These are phyloP conservation scores for Theobroma cacao DNA, from an alignment of 345 rosid genomes.

Conservation along the genomic window DNA sequence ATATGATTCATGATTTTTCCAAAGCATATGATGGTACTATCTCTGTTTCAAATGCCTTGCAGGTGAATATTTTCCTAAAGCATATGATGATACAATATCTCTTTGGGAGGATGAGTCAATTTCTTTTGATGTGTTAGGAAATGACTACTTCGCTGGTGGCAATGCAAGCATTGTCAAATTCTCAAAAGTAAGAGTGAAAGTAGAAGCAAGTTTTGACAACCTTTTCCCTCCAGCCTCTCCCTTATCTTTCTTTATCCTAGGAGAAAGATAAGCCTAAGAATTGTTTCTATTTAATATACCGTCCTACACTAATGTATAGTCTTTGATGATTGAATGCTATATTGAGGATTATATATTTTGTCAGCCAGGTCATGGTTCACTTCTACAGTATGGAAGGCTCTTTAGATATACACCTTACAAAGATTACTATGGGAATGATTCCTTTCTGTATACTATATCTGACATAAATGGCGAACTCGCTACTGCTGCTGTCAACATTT, in stretches of 20 bases:
- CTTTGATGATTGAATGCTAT: no score
- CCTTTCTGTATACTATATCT: slow-evolving; percentile 58
- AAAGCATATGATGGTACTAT: slow-evolving; percentile 50
- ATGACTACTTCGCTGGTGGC: slow-evolving; percentile 71
- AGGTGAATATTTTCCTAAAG: slow-evolving; percentile 89
- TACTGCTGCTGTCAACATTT: slow-evolving; percentile 53
- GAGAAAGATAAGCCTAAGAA: no score
- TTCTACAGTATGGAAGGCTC: slow-evolving; percentile 56
- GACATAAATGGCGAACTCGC: slow-evolving; percentile 70
- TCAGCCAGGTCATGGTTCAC: slow-evolving; percentile 87
- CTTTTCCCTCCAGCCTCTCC: background rate
- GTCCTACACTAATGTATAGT: no score
- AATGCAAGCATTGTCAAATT: slow-evolving; percentile 56
- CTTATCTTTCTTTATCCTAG: no score
- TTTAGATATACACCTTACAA: slow-evolving; percentile 81
- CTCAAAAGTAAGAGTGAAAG: slow-evolving; percentile 53
- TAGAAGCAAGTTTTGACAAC: background rate
- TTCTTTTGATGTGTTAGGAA: slow-evolving; percentile 61
- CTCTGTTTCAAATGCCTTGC: slow-evolving; percentile 25
- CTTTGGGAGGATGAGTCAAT: slow-evolving; percentile 92
- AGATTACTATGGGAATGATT: slow-evolving; percentile 70
- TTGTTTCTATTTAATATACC: no score
- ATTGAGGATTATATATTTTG: slow-evolving; percentile 19
- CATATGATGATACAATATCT: slow-evolving; percentile 53
- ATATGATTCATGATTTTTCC: slow-evolving; percentile 33